These are phyloP conservation scores for Capsicum pubescens DNA, from an alignment of 257 asterid genomes.

Conservation along the genomic window DNA sequence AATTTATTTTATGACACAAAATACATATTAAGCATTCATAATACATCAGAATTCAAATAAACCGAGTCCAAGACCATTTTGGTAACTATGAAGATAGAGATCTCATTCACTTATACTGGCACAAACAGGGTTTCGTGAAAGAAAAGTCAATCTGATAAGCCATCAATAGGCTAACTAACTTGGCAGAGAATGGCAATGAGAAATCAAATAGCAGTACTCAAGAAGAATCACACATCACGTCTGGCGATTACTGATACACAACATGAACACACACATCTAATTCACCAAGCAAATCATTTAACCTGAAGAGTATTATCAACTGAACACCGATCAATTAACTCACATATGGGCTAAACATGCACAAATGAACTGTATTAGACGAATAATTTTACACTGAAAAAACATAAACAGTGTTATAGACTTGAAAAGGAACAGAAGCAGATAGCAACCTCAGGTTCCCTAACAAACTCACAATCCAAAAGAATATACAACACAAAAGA, in stretches of 20 bases:
- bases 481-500: background rate
- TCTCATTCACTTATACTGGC: background rate
- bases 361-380: background rate
- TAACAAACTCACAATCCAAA: background rate
- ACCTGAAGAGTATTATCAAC: background rate
- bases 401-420: background rate
- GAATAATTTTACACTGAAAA: background rate
- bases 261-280: conserved; percentile 17
- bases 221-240: background rate
- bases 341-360: background rate
- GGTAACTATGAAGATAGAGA: background rate
- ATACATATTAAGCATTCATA: background rate
- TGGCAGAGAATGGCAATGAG: background rate
- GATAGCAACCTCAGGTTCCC: background rate
- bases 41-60: background rate
- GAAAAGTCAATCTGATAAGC: background rate
- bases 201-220: conserved; percentile 3
- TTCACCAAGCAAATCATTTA: background rate
- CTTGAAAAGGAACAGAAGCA: background rate
- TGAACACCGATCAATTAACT: background rate
- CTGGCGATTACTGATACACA: background rate
- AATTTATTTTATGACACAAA: background rate
- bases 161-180: background rate
- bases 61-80: background rate
- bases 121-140: conserved; percentile 18